Base-by-base conservation (phyloP, 2,329 filamentous ascomycete genomes). In the Aspergillus sojae region DNA sequence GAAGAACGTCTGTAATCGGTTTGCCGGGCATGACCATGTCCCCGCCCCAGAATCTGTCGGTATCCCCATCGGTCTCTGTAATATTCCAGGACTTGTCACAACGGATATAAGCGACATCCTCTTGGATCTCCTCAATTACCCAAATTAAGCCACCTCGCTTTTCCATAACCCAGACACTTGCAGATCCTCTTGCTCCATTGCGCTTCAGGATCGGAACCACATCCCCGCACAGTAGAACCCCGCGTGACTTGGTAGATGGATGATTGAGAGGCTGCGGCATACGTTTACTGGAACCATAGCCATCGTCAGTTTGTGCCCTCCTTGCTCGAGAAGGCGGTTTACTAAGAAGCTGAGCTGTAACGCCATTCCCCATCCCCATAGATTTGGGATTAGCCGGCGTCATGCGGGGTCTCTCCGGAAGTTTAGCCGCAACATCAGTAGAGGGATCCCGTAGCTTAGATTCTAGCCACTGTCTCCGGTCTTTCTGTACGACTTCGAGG, bases 201-300 rank as follows among this genome's bases (percentile, higher is more conserved):
- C 95, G 88, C 79, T 98, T 99, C 76, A 94, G 91, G 64, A 99
- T 99, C 0, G 95, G 95, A 21, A 99, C 93, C n/a, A 99, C 94
- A 76, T 99, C 95, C 50, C 95, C 95, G 70, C 95, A 99, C 1
- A 99, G 85, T 58, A 99, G 79, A 30, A 99, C 95, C 3, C 94
- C 94, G 70, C 93, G 86, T 28, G 93, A 96, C 68, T 92, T 93
- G 71, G 86, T 90, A 68, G 86, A 87, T 58, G 88, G 84, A 71
- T 94, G 91, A 69, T 93, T 85, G 67, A 85, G 70, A 76, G 59
- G 88, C 81, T 75, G 89, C 88, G 48, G 84, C 73, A 68, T 80
- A 79, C 68, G 79, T 77, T 70, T 80, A 65, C 75, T 78, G n/a
- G 74, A 78, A 30, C 77, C 78, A 64, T 83, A 85, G 7, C 86